Percentiles rank a stretch among this genome's conserved stretches.
phyloP scores from a whole-genome alignment of 2,329 filamentous ascomycete species.

The Penicillium sp. region DNA sequence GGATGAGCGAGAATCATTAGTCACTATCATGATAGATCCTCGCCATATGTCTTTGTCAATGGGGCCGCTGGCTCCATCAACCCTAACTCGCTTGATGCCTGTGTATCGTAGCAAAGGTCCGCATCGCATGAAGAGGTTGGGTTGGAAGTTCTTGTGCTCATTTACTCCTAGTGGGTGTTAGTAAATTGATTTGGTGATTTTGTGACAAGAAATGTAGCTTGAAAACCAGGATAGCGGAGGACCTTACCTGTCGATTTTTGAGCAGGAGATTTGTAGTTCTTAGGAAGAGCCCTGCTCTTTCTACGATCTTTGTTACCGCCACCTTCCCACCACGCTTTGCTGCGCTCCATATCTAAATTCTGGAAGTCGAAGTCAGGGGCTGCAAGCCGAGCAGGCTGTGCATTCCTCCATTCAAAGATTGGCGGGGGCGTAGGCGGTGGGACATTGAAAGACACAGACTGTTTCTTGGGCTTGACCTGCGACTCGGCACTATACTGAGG shows the following conservation, averaged over 20 bases:
- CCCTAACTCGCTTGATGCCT: conserved; percentile 65
- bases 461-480: conserved; percentile 37
- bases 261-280: conserved; percentile 35
- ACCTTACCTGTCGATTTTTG: conserved; percentile 36
- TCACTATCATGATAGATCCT: conserved; percentile 94
- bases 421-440: conserved; percentile 49
- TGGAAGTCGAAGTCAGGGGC: conserved; percentile 62
- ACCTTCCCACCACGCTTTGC: conserved; percentile 76
- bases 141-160: conserved; percentile 69
- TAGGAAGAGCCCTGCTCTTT: conserved; percentile 47
- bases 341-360: conserved; percentile 48
- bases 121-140: conserved; percentile 80
- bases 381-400: conserved; percentile 61
- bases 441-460: conserved; percentile 49
- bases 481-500: conserved; percentile 23
- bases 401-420: conserved; percentile 67
- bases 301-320: conserved; percentile 49
- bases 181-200: neutral
- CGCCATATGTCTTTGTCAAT: conserved; percentile 80
- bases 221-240: too few relatives aligned
- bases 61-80: conserved; percentile 35
- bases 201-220: neutral
- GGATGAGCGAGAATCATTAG: conserved; percentile 76
- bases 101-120: conserved; percentile 88
- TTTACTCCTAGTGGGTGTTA: conserved; percentile 44